Percentiles rank a stretch among this genome's conserved stretches.
Conservation (phyloP, 805 yeast species). For the Ogataea nakhonphanomensis region DNA sequence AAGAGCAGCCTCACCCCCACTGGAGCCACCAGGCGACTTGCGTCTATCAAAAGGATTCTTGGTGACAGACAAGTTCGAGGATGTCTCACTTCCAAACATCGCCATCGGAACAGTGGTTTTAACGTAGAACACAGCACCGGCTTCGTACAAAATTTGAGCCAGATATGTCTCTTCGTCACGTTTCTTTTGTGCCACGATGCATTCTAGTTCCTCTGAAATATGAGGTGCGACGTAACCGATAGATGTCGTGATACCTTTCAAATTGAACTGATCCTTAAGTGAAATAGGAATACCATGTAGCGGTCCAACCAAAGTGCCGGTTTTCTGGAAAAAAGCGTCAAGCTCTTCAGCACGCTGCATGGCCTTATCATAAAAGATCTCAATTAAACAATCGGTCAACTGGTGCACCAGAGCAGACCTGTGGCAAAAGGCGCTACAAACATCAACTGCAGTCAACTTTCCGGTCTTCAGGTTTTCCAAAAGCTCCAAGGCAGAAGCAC, state of each 20-base stretch:
- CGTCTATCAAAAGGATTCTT: constrained; percentile 37
- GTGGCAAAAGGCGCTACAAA: constrained; percentile 39
- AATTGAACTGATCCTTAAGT: constrained; percentile 42
- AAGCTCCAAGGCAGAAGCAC: constrained; percentile 25
- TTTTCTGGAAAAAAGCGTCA: constrained; percentile 34
- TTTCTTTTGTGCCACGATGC: constrained; percentile 28
- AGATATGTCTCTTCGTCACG: constrained; percentile 29
- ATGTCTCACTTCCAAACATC: constrained; percentile 40
- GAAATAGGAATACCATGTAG: constrained; percentile 47
- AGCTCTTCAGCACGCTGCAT: constrained; percentile 37
- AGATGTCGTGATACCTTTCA: constrained; percentile 38
- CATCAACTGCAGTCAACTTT: constrained; percentile 33
- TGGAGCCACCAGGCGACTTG: constrained; percentile 41
- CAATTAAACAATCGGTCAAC: constrained; percentile 40
- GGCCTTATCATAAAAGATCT: constrained; percentile 41
- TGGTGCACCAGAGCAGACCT: constrained; percentile 43
- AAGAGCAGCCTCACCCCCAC: constrained; percentile 44
- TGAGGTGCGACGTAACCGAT: constrained; percentile 37
- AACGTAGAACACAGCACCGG: constrained; percentile 42
- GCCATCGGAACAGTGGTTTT: constrained; percentile 45
- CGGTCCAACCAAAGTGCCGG: constrained; percentile 39
- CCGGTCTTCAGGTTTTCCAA: constrained; percentile 29
- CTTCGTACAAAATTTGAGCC: constrained; percentile 32
- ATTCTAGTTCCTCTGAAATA: constrained; percentile 28
- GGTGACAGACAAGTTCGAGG: constrained; percentile 37